These are phyloP conservation scores for Diplogelasinospora grovesii DNA, from an alignment of 495 filamentous ascomycete genomes.

Conservation along the genomic window DNA sequence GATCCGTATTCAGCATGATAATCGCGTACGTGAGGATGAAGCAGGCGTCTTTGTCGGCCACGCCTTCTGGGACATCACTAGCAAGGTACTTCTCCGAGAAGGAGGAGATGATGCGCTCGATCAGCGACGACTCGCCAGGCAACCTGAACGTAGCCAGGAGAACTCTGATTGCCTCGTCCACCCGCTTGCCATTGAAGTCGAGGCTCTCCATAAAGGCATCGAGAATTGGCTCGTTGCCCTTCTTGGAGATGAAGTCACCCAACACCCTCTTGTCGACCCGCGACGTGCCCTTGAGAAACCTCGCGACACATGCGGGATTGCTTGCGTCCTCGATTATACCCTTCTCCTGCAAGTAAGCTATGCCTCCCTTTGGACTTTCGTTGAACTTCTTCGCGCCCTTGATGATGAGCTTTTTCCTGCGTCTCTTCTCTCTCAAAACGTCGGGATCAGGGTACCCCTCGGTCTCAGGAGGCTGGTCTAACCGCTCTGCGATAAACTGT, in stretches of 20 bases:
- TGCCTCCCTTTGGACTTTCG: constrained; percentile 82
- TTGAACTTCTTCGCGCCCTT: constrained; percentile 90
- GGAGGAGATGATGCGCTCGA: constrained; percentile 82
- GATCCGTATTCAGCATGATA: constrained; percentile 91
- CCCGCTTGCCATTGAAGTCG: constrained; percentile 77
- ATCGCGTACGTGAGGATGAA: constrained; percentile 92
- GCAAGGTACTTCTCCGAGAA: constrained; percentile 84
- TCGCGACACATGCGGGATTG: constrained; percentile 66
- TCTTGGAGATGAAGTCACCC: constrained; percentile 90
- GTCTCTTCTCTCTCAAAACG: constrained; percentile 59
- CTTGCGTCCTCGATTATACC: constrained; percentile 73
- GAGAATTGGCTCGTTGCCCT: constrained; percentile 71
- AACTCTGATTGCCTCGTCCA: constrained; percentile 83
- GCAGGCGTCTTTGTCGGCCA: constrained; percentile 83
- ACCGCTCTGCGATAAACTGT: constrained; percentile 80
- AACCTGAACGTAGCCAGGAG: constrained; percentile 89
- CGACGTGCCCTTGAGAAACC: constrained; percentile 77
- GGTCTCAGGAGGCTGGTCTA: constrained; percentile 59
- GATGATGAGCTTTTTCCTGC: constrained; percentile 79
- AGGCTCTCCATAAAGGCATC: constrained; percentile 78
- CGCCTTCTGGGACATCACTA: constrained; percentile 61
- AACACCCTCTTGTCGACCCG: constrained; percentile 84
- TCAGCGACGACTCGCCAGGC: constrained; percentile 86
- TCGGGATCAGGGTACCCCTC: constrained; percentile 63
- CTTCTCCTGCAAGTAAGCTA: constrained; percentile 76